Conservation (phyloP, 192 early-diverging fungal genomes). For the Allomyces arbusculus region DNA sequence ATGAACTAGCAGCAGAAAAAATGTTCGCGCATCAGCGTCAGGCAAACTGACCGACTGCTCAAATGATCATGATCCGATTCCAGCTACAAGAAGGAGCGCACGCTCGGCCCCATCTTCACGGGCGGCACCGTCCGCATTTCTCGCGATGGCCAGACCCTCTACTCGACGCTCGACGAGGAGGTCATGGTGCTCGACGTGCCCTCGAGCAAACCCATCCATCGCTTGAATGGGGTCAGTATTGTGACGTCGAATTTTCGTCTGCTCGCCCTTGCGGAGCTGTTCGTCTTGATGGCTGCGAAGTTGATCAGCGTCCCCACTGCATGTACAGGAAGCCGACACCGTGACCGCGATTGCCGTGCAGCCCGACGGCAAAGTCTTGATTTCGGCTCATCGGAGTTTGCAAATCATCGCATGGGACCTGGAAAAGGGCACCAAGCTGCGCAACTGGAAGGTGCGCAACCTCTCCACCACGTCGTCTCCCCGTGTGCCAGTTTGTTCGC, state of each 20-base stretch:
- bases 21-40: no score
- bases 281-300: not conserved
- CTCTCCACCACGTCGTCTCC: not conserved
- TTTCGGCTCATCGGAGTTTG: conserved; percentile 63
- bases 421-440: conserved; percentile 27
- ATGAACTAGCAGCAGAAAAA: no score
- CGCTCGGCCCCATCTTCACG: conserved; percentile 77
- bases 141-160: conserved; percentile 41
- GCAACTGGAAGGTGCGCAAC: conserved; percentile 37
- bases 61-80: no score
- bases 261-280: not conserved
- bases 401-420: conserved; percentile 61
- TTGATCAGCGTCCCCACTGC: conserved; percentile 1
- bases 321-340: conserved; percentile 51
- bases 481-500: not conserved
- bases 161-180: conserved; percentile 65
- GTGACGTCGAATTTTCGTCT: no score
- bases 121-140: conserved; percentile 62
- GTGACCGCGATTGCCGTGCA: conserved; percentile 72
- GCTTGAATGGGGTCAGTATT: conserved; percentile 35
- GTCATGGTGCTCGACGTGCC: conserved; percentile 52
- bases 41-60: no score
- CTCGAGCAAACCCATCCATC: conserved; percentile 36
- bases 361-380: conserved; percentile 52
- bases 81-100: conserved; percentile 52